Evolutionary conservation across 192 early-diverging fungal species (phyloP).

Genomic region (Mortierella antarctica): DNA sequence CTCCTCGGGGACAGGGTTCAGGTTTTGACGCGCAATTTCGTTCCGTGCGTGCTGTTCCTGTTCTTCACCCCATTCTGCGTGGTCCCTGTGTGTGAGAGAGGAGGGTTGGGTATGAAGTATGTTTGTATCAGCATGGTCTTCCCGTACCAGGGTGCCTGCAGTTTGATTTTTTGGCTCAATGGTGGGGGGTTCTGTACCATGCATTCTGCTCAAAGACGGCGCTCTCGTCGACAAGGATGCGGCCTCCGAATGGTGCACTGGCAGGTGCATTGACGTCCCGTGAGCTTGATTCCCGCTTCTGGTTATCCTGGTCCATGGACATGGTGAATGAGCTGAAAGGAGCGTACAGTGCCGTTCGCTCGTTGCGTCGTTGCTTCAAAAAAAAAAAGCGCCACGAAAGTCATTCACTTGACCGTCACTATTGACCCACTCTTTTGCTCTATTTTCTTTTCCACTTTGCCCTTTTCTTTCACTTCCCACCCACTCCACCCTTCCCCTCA

Average conservation of each 20-base stretch:
- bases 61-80: slow-evolving; percentile 89
- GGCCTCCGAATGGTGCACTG: slow-evolving; percentile 31
- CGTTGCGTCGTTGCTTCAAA: neutral
- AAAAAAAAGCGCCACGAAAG: neutral
- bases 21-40: slow-evolving; percentile 79
- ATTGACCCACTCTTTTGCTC: slow-evolving; percentile 6
- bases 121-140: neutral
- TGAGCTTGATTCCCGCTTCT: slow-evolving; percentile 43
- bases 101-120: neutral
- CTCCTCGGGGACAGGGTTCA: slow-evolving; percentile 74
- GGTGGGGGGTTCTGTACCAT: slow-evolving; percentile 21
- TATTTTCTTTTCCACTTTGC: slow-evolving; percentile 2
- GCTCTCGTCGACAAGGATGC: slow-evolving; percentile 38
- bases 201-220: slow-evolving; percentile 51
- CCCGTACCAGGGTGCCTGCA: neutral
- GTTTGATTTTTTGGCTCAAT: neutral
- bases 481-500: neutral
- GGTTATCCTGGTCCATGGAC: slow-evolving; percentile 8
- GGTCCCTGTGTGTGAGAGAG: slow-evolving; percentile 81
- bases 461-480: neutral
- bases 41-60: slow-evolving; percentile 82
- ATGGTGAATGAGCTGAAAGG: slow-evolving; percentile 9
- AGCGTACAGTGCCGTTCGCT: neutral
- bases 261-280: slow-evolving; percentile 40
- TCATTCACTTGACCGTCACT: slow-evolving; percentile 9